Percentiles rank a stretch among this genome's conserved stretches.
These are phyloP conservation scores for Madurella mycetomatis DNA, from an alignment of 2,329 filamentous ascomycete species.

Conservation along the genomic window DNA sequence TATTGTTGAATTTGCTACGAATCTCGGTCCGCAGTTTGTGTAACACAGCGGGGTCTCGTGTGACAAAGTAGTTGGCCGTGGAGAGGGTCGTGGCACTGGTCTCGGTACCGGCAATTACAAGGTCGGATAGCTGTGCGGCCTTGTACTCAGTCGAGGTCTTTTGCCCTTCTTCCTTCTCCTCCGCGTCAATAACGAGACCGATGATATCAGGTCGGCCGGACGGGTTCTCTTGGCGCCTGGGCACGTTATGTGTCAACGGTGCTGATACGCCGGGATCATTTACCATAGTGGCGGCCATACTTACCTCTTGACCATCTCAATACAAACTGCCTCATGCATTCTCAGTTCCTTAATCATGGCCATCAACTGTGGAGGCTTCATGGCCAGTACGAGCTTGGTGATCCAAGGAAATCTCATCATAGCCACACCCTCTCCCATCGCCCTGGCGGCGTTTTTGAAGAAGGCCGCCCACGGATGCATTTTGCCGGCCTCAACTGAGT, in stretches of 20 bases:
- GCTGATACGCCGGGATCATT: not conserved
- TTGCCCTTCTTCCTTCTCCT: not conserved
- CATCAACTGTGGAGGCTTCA: conserved; percentile 9
- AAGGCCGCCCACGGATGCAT: conserved; percentile 9
- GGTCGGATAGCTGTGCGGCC: not conserved
- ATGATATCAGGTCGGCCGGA: conserved; percentile 7
- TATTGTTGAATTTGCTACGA: not conserved
- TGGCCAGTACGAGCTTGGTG: conserved; percentile 1
- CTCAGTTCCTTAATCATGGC: conserved; percentile 11
- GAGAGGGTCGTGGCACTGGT: not conserved
- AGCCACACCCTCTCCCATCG: conserved; percentile 10
- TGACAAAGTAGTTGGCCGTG: not conserved
- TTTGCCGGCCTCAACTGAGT: conserved; percentile 4
- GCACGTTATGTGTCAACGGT: not conserved
- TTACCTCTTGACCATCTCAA: conserved; percentile 13
- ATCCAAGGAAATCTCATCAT: conserved; percentile 4
- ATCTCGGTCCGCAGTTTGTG: not conserved
- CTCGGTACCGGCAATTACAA: conserved; percentile 1
- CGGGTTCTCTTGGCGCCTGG: not conserved
- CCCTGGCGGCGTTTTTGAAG: conserved; percentile 9
- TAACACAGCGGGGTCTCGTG: not conserved
- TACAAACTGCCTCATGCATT: conserved; percentile 7
- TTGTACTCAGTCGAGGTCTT: not conserved
- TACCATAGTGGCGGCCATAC: not conserved
- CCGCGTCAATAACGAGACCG: not conserved